These are phyloP conservation scores for Penicillium glabrum DNA, from an alignment of 2,329 filamentous ascomycete species.

Conservation along the genomic window DNA sequence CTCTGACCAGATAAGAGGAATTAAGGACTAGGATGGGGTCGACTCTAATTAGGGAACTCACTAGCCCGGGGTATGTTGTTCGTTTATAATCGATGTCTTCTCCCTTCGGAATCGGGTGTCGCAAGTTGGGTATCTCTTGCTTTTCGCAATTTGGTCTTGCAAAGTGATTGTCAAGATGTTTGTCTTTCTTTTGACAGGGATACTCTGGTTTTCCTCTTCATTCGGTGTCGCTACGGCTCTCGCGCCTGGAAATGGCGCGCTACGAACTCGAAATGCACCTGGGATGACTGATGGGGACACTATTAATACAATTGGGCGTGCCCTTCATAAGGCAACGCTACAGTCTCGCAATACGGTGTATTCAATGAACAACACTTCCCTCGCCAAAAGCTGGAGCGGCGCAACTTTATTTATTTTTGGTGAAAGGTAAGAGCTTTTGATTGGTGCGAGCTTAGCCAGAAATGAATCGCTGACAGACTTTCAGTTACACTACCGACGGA, in stretches of 20 bases:
- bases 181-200: background rate
- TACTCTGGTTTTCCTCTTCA: background rate
- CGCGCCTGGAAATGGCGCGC: background rate
- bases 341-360: background rate
- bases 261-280: constrained; percentile 2
- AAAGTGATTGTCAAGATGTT: background rate
- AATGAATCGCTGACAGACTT: background rate
- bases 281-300: constrained; percentile 3
- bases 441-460: background rate
- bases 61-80: background rate
- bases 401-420: constrained; percentile 5
- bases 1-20: background rate
- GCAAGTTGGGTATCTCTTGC: background rate
- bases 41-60: background rate
- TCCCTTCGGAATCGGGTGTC: background rate
- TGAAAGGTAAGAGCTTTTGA: constrained; percentile 1
- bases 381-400: constrained; percentile 1
- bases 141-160: background rate
- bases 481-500: background rate
- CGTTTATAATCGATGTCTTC: background rate
- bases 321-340: background rate
- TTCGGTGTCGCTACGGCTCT: background rate
- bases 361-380: constrained; percentile 2
- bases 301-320: background rate
- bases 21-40: too few relatives aligned